These are phyloP conservation scores for Neonectria punicea DNA, from an alignment of 2,329 filamentous ascomycete species.

Conservation along the genomic window DNA sequence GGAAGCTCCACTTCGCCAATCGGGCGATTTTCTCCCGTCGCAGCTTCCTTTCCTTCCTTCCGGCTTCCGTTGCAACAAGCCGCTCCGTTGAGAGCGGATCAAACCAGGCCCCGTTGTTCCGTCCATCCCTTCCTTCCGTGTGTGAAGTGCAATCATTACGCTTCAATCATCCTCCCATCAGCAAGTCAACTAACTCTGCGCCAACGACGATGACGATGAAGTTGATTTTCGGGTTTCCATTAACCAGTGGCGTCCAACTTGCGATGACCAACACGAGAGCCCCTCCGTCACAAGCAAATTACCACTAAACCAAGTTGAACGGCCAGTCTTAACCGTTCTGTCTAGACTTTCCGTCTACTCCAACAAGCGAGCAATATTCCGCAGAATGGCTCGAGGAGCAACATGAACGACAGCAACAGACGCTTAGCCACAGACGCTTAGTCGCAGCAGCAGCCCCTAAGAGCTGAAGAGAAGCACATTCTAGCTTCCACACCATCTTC, in stretches of 20 bases:
- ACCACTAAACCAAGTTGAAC: neutral
- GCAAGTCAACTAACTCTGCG: neutral
- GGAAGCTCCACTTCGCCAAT: conserved; percentile 31
- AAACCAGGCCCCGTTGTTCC: conserved; percentile 6
- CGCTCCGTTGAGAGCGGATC: conserved; percentile 13
- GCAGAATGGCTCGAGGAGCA: neutral
- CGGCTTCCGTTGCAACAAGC: conserved; percentile 17
- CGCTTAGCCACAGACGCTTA: neutral
- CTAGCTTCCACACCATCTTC: conserved; percentile 4
- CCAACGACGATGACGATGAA: neutral
- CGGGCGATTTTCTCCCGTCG: conserved; percentile 21
- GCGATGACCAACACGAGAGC: neutral
- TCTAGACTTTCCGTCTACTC: neutral
- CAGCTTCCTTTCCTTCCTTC: conserved; percentile 30
- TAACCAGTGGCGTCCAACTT: neutral
- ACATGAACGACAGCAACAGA: neutral
- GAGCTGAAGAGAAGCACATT: neutral
- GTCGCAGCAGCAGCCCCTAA: neutral
- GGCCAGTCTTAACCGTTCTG: neutral
- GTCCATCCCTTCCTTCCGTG: conserved; percentile 2
- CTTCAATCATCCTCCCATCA: neutral
- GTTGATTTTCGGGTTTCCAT: neutral
- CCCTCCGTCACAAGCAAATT: neutral
- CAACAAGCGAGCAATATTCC: neutral
- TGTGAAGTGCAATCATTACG: neutral